Evolutionary conservation across 331 rosid genomes (phyloP).

Genomic region (Arachis monticola): DNA sequence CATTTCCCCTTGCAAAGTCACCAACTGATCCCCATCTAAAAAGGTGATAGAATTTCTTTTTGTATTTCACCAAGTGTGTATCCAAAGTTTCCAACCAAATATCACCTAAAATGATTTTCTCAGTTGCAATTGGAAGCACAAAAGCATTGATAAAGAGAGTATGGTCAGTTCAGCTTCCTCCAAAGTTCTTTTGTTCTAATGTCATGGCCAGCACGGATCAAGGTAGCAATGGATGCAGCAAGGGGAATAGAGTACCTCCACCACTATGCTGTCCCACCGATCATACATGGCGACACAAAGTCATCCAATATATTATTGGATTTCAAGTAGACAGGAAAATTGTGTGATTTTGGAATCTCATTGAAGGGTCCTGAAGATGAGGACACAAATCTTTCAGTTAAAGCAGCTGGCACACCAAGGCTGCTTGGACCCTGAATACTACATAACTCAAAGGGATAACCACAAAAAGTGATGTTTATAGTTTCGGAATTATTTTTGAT

Average conservation of each 20-base stretch:
- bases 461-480: conserved; percentile 82
- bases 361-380: conserved; percentile 73
- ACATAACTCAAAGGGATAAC: conserved; percentile 71
- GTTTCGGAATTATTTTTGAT: conserved; percentile 60
- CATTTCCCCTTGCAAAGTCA: no score
- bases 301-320: conserved; percentile 81
- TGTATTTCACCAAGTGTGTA: no score
- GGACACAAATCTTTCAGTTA: conserved; percentile 58
- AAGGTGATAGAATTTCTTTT: no score
- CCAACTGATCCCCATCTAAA: no score
- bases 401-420: conserved; percentile 85
- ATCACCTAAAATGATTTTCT: no score
- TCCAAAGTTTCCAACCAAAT: no score
- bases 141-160: no score
- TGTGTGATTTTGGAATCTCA: conserved; percentile 84
- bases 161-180: conserved; percentile 71
- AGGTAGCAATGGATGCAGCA: conserved; percentile 80
- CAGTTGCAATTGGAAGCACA: no score
- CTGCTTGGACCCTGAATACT: conserved; percentile 92
- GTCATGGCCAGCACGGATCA: conserved; percentile 66
- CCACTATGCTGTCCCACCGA: conserved; percentile 62
- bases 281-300: conserved; percentile 87
- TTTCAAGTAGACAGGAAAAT: conserved; percentile 59
- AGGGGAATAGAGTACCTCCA: conserved; percentile 85
- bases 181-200: conserved; percentile 38